A percentile compares a stretch with the other conserved stretches of the same genome.
phyloP scores from a whole-genome alignment of 306 rosid genomes.

The Amphicarpaea edgeworthii region DNA sequence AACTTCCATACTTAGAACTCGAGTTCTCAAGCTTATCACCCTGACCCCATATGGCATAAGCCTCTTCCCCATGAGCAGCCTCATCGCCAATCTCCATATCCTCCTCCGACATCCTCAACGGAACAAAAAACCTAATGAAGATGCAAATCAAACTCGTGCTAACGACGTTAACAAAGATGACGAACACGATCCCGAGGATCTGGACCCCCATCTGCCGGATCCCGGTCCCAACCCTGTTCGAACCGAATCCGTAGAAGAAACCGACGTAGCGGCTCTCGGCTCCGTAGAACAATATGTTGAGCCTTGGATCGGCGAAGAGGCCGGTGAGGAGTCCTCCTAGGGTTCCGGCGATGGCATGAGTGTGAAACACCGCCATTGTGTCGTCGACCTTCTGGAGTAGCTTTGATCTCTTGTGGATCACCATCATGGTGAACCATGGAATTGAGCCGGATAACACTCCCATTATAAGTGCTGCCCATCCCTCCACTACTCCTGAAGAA shows the following conservation, averaged over 20 bases:
- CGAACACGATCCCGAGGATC: slow-evolving; percentile 48
- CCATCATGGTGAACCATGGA: slow-evolving; percentile 68
- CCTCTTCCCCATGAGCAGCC: slow-evolving; percentile 69
- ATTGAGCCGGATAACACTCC: slow-evolving; percentile 56
- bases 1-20: slow-evolving; percentile 49
- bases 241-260: slow-evolving; percentile 45
- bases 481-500: slow-evolving; percentile 56
- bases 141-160: slow-evolving; percentile 58
- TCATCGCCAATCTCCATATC: slow-evolving; percentile 67
- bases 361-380: slow-evolving; percentile 64
- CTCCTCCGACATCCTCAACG: slow-evolving; percentile 60
- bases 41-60: slow-evolving; percentile 67
- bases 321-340: slow-evolving; percentile 61
- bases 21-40: slow-evolving; percentile 60
- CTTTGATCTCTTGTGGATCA: slow-evolving; percentile 56
- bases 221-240: slow-evolving; percentile 4
- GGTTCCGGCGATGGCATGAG: slow-evolving; percentile 61
- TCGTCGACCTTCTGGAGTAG: slow-evolving; percentile 58
- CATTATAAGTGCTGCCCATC: slow-evolving; percentile 66
- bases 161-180: slow-evolving; percentile 42
- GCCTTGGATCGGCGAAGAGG: slow-evolving; percentile 56
- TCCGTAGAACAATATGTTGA: slow-evolving; percentile 41
- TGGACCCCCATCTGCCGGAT: slow-evolving; percentile 50
- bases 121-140: slow-evolving; percentile 39
- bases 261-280: slow-evolving; percentile 39